A percentile compares a stretch with the other conserved stretches of the same genome.
phyloP scores from a whole-genome alignment of 2,329 filamentous ascomycete genomes.

The Sporothrix curviconia region DNA sequence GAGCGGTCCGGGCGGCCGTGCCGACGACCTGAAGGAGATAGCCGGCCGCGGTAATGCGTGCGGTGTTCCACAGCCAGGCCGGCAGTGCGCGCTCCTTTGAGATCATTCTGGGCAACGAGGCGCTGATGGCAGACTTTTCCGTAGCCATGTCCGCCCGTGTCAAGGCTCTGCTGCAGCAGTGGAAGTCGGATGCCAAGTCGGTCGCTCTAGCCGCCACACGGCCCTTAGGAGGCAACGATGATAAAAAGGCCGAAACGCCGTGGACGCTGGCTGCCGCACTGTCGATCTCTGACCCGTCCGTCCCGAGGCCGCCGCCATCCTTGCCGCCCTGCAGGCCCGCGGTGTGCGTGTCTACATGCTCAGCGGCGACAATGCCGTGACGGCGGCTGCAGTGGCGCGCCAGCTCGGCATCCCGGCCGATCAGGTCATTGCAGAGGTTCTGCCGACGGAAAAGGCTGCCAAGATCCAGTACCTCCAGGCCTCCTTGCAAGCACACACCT shows the following conservation, averaged over 20 bases:
- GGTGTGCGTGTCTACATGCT: constrained; percentile 83
- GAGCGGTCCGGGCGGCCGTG: constrained; percentile 20
- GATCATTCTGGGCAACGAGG: constrained; percentile 66
- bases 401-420: constrained; percentile 64
- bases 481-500: constrained; percentile 35
- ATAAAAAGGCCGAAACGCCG: neutral
- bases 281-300: constrained; percentile 74
- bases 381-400: constrained; percentile 69
- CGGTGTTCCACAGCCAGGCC: constrained; percentile 33
- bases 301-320: constrained; percentile 59
- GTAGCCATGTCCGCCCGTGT: constrained; percentile 35
- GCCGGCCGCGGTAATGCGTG: constrained; percentile 66
- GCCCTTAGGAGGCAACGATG: constrained; percentile 5
- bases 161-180: constrained; percentile 38
- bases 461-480: constrained; percentile 60
- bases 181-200: constrained; percentile 60
- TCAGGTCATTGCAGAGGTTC: constrained; percentile 80
- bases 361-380: constrained; percentile 83
- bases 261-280: constrained; percentile 59
- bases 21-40: constrained; percentile 54
- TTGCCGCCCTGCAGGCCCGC: constrained; percentile 56
- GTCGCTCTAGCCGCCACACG: constrained; percentile 52
- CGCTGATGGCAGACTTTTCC: constrained; percentile 50
- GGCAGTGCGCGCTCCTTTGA: constrained; percentile 30
- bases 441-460: constrained; percentile 74